phyloP scores from a whole-genome alignment of 352 stramenopile species.

The Phytophthora hybrid region DNA sequence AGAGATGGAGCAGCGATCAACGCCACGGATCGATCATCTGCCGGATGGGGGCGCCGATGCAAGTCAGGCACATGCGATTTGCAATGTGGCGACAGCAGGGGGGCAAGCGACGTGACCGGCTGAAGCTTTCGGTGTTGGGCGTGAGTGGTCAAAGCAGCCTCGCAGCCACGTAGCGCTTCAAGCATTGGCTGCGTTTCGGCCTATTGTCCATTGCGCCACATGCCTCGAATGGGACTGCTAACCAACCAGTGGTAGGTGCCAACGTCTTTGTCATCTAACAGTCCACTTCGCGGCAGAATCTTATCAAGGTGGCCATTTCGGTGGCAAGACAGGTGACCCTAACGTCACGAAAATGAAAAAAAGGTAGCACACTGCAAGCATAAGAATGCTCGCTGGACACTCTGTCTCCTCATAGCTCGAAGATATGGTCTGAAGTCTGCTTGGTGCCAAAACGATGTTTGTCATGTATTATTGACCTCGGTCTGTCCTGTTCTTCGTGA shows the following conservation, averaged over 20 bases:
- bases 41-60: neutral
- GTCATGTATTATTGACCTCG: slow-evolving; percentile 4
- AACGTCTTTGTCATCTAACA: too few species aligned
- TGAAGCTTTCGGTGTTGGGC: slow-evolving; percentile 6
- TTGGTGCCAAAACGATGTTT: neutral
- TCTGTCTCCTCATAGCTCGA: too few species aligned
- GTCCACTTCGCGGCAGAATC: neutral
- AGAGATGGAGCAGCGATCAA: slow-evolving; percentile 22
- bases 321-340: neutral
- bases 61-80: slow-evolving; percentile 11
- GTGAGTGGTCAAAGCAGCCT: too few species aligned
- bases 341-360: too few species aligned
- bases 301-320: neutral
- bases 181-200: neutral
- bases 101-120: slow-evolving; percentile 9
- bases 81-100: slow-evolving; percentile 4
- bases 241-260: too few species aligned
- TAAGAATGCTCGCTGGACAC: neutral
- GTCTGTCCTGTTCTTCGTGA: slow-evolving; percentile 10
- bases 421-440: neutral
- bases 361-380: neutral
- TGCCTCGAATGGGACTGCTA: too few species aligned
- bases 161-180: neutral
- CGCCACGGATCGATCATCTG: slow-evolving; percentile 13
- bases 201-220: too few species aligned